Percentiles rank a stretch among this genome's conserved stretches.
Evolutionary conservation across 2,329 filamentous ascomycete genomes (phyloP).

Genomic region (Magnaporthiopsis poae): DNA sequence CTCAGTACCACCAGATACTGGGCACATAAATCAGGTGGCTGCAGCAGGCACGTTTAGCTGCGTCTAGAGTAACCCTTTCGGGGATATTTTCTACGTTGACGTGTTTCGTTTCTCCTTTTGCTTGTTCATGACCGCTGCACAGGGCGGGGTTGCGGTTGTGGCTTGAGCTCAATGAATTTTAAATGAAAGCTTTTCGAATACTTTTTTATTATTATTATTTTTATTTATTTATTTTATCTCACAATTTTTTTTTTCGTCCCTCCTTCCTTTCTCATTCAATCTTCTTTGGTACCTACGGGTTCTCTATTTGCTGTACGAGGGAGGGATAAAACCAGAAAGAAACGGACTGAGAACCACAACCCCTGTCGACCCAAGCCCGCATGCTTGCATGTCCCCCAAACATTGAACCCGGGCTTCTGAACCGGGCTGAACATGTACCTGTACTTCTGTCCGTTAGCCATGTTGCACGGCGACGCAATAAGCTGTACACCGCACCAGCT

Average conservation of each 20-base stretch:
- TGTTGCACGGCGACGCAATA: background rate
- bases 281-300: background rate
- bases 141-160: background rate
- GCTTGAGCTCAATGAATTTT: background rate
- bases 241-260: background rate
- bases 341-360: background rate
- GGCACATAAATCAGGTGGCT: background rate
- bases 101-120: background rate
- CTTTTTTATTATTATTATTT: background rate
- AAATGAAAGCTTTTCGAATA: too few relatives aligned
- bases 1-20: background rate
- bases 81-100: background rate
- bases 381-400: background rate
- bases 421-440: background rate
- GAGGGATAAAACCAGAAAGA: background rate
- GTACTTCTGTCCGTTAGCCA: background rate
- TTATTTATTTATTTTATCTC: background rate
- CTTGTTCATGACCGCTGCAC: background rate
- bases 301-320: background rate
- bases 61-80: background rate
- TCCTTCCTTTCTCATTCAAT: constrained; percentile 1
- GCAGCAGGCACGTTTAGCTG: background rate
- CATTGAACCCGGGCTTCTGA: background rate
- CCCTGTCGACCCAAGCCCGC: background rate
- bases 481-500: background rate